Evolutionary conservation across 2,329 filamentous ascomycete species (phyloP), one percentile per base, ranked within the genome.

Genomic region (Nothophaeocryptopus gaeumannii): DNA sequence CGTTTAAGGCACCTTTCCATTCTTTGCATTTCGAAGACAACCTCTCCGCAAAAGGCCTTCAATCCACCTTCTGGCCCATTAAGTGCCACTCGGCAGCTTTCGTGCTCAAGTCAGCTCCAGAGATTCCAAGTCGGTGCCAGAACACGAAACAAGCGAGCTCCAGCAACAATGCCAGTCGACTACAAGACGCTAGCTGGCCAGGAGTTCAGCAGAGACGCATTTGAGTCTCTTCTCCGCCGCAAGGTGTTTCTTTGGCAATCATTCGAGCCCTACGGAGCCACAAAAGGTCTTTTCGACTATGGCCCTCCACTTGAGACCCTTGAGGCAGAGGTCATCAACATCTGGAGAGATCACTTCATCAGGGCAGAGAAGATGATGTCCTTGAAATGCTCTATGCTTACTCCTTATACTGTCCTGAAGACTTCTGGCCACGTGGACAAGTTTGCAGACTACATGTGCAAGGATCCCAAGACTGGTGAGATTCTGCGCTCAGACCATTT

Each of bases 401-500:
- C 93, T 35, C 93, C 93, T 31, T 84, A 93, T 65, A 88, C 93
- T 40, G 89, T 99, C 33, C 82, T 99, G 67, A 95, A 97, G 80
- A 96, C 92, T 2, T 74, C 72, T 70, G 93, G 93, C 58, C 93
- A 99, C 74, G 93, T 97, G 59, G 92, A 96, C 72, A 95, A 95
- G 73, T 97, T 97, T 67, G 88, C 89, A 72, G 92, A 97, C 72
- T 97, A 88, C 89, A 96, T 97, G 91, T 96, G 67, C 65, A 70
- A 70, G 58, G 93, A 99, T 72, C 89, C 92, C 56, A 95, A 95
- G 80, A 96, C 86, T 64, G 93, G 93, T 68, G 93, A 99, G 72
- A 96, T 96, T 67, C 84, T 99, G 69, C 84, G 93, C 62, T 90
- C 93, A 51, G 93, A 99, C 68, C 93, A 99, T 76, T 82, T 97